A percentile compares a stretch with the other conserved stretches of the same genome.
Conservation (phyloP, 2,329 filamentous ascomycete genomes). For the Fusarium annulatum region DNA sequence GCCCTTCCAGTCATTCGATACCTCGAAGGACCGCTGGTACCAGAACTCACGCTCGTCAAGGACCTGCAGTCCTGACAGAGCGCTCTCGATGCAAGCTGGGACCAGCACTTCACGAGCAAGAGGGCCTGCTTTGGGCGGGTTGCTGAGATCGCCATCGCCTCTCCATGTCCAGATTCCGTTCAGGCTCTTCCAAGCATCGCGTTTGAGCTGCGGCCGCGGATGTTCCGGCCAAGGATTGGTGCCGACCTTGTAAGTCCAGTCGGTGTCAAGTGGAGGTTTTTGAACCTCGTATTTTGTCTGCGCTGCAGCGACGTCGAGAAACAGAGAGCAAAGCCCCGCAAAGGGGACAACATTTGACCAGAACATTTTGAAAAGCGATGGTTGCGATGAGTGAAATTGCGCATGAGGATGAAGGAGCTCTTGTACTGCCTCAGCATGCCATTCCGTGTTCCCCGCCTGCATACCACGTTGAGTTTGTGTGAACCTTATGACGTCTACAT, state of each 20-base stretch:
- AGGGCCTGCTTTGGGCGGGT: constrained; percentile 3
- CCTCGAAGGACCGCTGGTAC: constrained; percentile 54
- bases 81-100: constrained; percentile 58
- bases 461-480: constrained; percentile 3
- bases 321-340: not conserved
- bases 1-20: constrained; percentile 7
- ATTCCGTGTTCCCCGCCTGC: not conserved
- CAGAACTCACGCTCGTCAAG: constrained; percentile 57
- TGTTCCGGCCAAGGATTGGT: constrained; percentile 68
- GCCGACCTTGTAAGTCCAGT: constrained; percentile 64
- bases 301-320: not conserved
- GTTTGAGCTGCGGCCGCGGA: constrained; percentile 66
- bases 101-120: constrained; percentile 54
- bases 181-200: constrained; percentile 64
- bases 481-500: constrained; percentile 20
- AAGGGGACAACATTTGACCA: not conserved
- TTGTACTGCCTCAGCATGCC: not conserved
- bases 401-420: not conserved
- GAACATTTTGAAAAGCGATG: constrained; percentile 1
- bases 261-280: constrained; percentile 58
- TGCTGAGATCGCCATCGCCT: constrained; percentile 35
- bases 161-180: constrained; percentile 70
- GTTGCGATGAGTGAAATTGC: not conserved
- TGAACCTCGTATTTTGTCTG: constrained; percentile 51
- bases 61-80: constrained; percentile 60